Evolutionary conservation across 2,329 filamentous ascomycete species (phyloP), one percentile per base, ranked within the genome.

Genomic region (Hypocrella siamensis): DNA sequence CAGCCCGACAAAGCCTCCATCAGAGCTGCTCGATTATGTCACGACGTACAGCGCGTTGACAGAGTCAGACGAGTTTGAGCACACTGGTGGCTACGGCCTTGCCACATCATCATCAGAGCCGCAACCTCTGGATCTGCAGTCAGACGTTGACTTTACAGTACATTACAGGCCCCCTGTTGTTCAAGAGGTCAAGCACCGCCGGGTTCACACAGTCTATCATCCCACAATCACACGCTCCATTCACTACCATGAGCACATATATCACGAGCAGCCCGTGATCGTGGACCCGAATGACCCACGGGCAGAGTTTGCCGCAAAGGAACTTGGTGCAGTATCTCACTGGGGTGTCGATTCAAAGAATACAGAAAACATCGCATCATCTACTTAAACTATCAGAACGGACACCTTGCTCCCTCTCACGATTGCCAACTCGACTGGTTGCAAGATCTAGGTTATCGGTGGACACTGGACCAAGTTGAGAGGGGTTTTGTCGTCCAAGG

Each of bases 181-280:
- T 4, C 19, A 34, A 15, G 31, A 36, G 19, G 14, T 9, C 17
- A 10, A 34, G 4, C 8, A 24, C 6, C 32, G 14, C 15, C 35
- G 27, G 10, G 32, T 31, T 1, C 35, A 36, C 16, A 36, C 31
- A 3, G 30, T 36, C 5, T 36, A 34, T 15, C 6, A 31, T 8
- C 28, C 26, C 4, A 24, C 6, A 16, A 28, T 24, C 10, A 34
- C 32, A 5, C 28, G 31, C 3, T 36, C 35, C 8, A 31, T 31
- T n/a, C 35, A 36, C 26, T 17, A 26, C 2, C 35, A 36, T 17
- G 31, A 36, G 14, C 35, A 36, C 7, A 27, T 16, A 11, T 24
- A 19, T 4, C 25, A 31, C 9, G 21, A 34, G 11, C 35, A 36
- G 16, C 35, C 35, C 4, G 3, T 26, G 10, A 30, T 34, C 10